Evolutionary conservation across 192 early-diverging fungal species (phyloP), one percentile per base, ranked within the genome.

Genomic region (Bifiguratus adelaidae): DNA sequence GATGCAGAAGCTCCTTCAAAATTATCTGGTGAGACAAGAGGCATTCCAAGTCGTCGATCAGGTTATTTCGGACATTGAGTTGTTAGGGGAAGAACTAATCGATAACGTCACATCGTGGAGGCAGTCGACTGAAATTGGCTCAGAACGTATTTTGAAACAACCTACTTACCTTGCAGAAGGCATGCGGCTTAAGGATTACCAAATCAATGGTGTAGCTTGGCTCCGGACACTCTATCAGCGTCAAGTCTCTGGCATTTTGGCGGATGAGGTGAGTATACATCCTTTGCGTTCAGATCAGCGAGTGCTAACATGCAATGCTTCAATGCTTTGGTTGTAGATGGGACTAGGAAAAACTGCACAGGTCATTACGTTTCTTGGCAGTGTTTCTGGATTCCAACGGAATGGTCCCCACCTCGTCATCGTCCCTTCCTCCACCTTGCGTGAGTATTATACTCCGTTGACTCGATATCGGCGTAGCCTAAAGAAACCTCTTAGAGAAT

Each of bases 321-420:
- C 11, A 15, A 34, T 34, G 32, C 15, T 15, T 13, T 34, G 11
- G 11, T 36, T 20, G 12, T 53, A 80, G 71, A 94, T 95, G 89
- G 89, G 91, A 21, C 77, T 95, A 16, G 91, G 91, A 16, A 95
- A 95, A 63, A 95, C 89, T 12, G 86, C 86, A 16, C 90, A 95
- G 42, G 84, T 92, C 6, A 92, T 95, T 55, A 58, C 77, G 21
- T 92, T 91, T 47, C 40, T 95, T 24, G 83, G 63, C 5, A 58
- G 70, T 7, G 50, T 88, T 3, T 56, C 58, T 16, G 67, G 67
- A 22, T 65, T 70, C 30, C 63, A 74, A 2, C 46, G 70, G 0
- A 44, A 58, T 1, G 80, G 83, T 0, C 86, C 88, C 4, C 83
- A 83, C 55, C 48, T 95, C 22, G 67, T 95, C 9, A 68, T 95